A percentile compares a stretch with the other conserved stretches of the same genome.
Evolutionary conservation across 352 stramenopile species (phyloP).

Genomic region (Thraustochytrium aureum): DNA sequence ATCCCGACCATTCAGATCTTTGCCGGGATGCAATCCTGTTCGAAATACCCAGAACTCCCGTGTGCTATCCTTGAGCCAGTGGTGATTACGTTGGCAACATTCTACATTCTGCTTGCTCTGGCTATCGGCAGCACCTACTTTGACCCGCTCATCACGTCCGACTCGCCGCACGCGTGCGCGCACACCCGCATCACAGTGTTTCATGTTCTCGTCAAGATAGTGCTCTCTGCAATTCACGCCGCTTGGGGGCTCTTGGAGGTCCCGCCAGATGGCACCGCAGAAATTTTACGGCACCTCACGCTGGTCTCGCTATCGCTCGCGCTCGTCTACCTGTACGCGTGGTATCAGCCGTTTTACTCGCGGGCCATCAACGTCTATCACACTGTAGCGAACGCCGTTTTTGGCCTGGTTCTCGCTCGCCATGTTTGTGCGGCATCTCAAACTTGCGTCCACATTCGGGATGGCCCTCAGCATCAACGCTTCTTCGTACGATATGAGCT

Average conservation of each 20-base stretch:
- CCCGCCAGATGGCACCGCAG: not conserved
- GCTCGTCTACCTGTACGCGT: conserved; percentile 35
- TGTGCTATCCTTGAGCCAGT: conserved; percentile 17
- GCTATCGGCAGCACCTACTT: conserved; percentile 38
- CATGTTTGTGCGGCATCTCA: conserved; percentile 33
- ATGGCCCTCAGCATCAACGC: not conserved
- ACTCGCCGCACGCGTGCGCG: conserved; percentile 23
- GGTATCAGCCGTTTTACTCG: conserved; percentile 50
- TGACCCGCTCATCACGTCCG: conserved; percentile 27
- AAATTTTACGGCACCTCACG: not conserved
- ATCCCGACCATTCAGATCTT: conserved; percentile 41
- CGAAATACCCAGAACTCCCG: not conserved
- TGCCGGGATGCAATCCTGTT: too few species aligned
- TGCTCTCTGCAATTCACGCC: conserved; percentile 20
- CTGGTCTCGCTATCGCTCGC: not conserved
- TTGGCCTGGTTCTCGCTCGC: conserved; percentile 13
- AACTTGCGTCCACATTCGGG: not conserved
- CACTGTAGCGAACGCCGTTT: not conserved
- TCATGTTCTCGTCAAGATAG: conserved; percentile 44
- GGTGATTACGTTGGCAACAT: not conserved
- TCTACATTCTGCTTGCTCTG: conserved; percentile 25
- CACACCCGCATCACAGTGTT: conserved; percentile 53
- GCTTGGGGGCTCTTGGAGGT: not conserved
- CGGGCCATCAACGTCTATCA: not conserved
- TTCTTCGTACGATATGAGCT: not conserved